A percentile compares a stretch with the other conserved stretches of the same genome.
Evolutionary conservation across 148 eudicot species (phyloP).

Genomic region (Linanthus parryae): DNA sequence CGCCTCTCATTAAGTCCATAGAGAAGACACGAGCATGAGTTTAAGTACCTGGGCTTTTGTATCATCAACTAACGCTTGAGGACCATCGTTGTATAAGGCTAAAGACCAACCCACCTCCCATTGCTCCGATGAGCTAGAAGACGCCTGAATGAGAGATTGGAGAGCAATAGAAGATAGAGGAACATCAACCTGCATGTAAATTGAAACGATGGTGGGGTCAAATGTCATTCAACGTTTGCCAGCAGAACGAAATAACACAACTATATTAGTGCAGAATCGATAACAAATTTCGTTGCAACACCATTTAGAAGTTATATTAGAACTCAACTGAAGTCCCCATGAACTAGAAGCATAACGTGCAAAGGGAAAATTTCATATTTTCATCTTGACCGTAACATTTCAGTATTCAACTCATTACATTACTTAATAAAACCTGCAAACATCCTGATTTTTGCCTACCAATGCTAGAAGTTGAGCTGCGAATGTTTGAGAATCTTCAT

Average conservation of each 20-base stretch:
- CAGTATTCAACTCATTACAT: no score
- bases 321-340: no score
- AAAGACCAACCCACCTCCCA: constrained; percentile 99
- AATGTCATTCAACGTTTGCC: no score
- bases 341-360: neutral
- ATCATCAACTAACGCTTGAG: constrained; percentile 25
- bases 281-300: no score
- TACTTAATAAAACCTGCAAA: no score
- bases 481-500: constrained; percentile 39
- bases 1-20: no score
- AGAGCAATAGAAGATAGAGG: constrained; percentile 64
- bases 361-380: neutral
- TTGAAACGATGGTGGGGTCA: constrained; percentile 5
- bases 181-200: constrained; percentile 58
- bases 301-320: no score
- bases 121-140: constrained; percentile 58
- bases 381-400: no score
- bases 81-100: constrained; percentile 42
- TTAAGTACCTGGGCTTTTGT: constrained; percentile 36
- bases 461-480: constrained; percentile 51
- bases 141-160: constrained; percentile 59
- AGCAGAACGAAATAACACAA: no score
- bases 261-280: no score
- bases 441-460: constrained; percentile 32
- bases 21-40: no score